phyloP scores from a whole-genome alignment of 139 green algal genomes.

The Tetraselmis chui region DNA sequence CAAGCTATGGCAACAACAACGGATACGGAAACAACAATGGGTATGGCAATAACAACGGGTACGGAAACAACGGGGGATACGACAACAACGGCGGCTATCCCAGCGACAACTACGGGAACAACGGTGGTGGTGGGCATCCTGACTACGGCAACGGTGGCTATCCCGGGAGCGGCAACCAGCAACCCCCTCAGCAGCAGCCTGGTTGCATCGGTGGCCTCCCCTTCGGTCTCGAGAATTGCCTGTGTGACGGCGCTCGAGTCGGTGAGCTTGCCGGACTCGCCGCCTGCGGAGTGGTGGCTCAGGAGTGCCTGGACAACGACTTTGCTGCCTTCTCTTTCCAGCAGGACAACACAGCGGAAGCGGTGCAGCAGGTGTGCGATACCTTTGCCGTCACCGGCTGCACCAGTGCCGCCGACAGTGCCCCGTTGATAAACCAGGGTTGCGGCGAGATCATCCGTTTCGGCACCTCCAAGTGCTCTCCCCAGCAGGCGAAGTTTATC shows the following conservation, averaged over 20 bases:
- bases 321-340: neutral
- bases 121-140: too few relatives aligned
- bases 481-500: neutral
- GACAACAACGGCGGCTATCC: neutral
- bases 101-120: neutral
- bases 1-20: neutral
- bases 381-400: neutral
- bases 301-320: neutral
- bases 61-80: neutral
- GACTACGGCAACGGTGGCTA: too few relatives aligned
- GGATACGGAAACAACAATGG: neutral
- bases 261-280: neutral
- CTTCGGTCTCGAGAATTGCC: neutral
- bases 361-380: neutral
- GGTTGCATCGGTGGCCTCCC: neutral
- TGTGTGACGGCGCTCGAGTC: neutral
- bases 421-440: neutral
- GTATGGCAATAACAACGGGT: neutral
- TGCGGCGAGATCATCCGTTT: neutral
- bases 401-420: neutral
- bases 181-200: neutral
- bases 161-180: neutral
- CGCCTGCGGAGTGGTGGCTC: neutral
- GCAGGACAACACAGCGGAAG: neutral
- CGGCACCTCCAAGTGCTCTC: neutral